A percentile compares a stretch with the other conserved stretches of the same genome.
Conservation (phyloP, 2,329 filamentous ascomycete genomes). For the Periglandula ipomoeae region DNA sequence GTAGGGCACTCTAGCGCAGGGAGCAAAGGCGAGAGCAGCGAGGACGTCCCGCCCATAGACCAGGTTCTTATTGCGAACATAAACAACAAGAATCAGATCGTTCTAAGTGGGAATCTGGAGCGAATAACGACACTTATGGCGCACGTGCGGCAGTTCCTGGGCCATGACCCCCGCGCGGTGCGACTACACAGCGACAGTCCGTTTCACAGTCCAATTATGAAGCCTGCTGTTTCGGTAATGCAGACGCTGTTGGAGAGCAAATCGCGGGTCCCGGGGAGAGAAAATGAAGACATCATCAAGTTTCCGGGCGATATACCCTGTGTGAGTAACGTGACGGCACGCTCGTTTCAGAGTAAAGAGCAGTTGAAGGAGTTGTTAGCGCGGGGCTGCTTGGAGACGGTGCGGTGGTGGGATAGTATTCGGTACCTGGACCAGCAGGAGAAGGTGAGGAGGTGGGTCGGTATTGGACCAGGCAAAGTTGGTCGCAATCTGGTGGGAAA, state of each 20-base stretch:
- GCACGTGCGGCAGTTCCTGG: constrained; percentile 80
- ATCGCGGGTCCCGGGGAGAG: constrained; percentile 42
- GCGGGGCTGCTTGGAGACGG: constrained; percentile 80
- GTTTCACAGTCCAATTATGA: constrained; percentile 90
- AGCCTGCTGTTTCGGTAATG: constrained; percentile 70
- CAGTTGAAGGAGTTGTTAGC: constrained; percentile 74
- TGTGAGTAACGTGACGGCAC: constrained; percentile 76
- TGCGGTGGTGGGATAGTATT: constrained; percentile 91
- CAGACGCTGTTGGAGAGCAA: constrained; percentile 53
- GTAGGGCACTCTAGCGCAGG: constrained; percentile 59
- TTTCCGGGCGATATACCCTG: constrained; percentile 71
- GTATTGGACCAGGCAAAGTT: constrained; percentile 88
- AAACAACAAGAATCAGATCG: constrained; percentile 94
- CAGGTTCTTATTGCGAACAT: constrained; percentile 89
- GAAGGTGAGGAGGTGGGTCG: constrained; percentile 76
- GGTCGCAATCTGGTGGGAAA: constrained; percentile 90
- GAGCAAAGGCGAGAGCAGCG: constrained; percentile 56
- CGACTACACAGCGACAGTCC: constrained; percentile 79
- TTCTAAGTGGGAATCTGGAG: constrained; percentile 78
- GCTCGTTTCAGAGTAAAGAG: constrained; percentile 63
- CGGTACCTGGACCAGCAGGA: constrained; percentile 78
- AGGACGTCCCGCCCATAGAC: constrained; percentile 65
- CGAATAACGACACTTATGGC: constrained; percentile 73
- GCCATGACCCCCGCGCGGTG: constrained; percentile 84
- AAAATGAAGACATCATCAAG: constrained; percentile 55